Base-by-base conservation (phyloP, 768 basidiomycete species). In the Candolleomyces aberdarensis region DNA sequence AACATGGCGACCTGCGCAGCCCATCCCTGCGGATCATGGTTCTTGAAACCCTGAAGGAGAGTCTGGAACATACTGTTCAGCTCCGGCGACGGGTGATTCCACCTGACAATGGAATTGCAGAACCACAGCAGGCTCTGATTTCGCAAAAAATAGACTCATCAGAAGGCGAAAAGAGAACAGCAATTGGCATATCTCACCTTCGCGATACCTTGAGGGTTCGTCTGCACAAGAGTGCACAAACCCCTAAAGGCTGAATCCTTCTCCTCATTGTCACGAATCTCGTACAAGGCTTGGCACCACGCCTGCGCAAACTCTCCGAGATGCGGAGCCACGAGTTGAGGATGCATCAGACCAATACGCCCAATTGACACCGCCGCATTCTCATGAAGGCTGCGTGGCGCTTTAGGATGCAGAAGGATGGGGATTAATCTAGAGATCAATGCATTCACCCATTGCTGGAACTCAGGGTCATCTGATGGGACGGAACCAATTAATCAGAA, bases 351-450 rank as follows among this genome's bases (percentile, higher is more conserved):
- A 6, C 96, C 96, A 60, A 98, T 89, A 29, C 97, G 85, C 20
- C 97, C 97, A 67, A 99, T 98, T 17, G 96, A 98, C 5, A 99
- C 97, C 0, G 97, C 97, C 14, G 97, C 96, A 71, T 99, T 99
- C 82, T 99, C 97, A 65, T 94, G 92, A 52, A 98, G 77, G 65
- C 92, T 95, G 58, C 96, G 87, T 3, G 95, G 96, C 29, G 94
- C 93, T 73, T 95, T 94, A 47, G 92, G 85, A 72, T 93, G 93
- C 62, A 98, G 76, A 57, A 99, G 82, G 64, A 98, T 97, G 8
- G 96, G 95, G 52, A 98, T 89, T 32, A 99, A 84, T 41, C 94
- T 85, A 56, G 90, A 80, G 64, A 98, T 92, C 43, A 99, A 78
- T 1, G 89, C 87, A 56, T 87, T 83, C 6, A 97, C 94, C 87